Evolutionary conservation across 2,329 filamentous ascomycete species (phyloP), one percentile per base, ranked within the genome.

Genomic region (Alternaria gaisen): DNA sequence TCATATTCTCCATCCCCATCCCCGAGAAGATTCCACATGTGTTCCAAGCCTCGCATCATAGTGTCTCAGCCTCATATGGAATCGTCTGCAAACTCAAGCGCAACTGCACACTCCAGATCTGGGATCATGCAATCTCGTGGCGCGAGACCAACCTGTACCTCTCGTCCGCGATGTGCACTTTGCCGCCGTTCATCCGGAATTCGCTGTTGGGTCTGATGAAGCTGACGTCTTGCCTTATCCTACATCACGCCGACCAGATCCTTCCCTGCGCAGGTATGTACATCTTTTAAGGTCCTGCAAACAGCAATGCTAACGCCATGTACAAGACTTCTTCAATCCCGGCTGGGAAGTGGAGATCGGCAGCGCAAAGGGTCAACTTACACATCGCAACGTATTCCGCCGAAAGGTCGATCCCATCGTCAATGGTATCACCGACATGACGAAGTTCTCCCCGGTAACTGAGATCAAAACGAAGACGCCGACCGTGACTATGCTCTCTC

Each of bases 401-500:
- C 82, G 86, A 53, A 88, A 88, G 70, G 85, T 90, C 43, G 87
- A 89, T 64, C 87, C 87, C 1, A 86, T 90, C 36, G 86, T 89
- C 64, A 90, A 90, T 68, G 87, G 87, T 52, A 88, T 89, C 64
- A 84, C 84, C 50, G 85, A 89, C 69, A 88, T 88, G 85, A 85
- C 86, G 48, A 85, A 85, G 60, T 89, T 89, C 71, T 77, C 84
- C 34, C 87, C 87, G 0, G 84, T 89, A 20, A 83, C 86, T 47
- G 83, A 86, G 56, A 86, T 88, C 66, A 84, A 84, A 53, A 85
- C 87, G 0, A 81, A 84, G 59, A 82, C 81, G 22, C 87, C 87
- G 3, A 90, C 87, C 0, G 87, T 88, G 3, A 87, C 87, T 26
- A 90, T 90, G 87, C 73, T 90, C 51, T 89, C 87, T 22, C 87